Base-by-base conservation (phyloP, 768 basidiomycete genomes). In the Chalciporus piperatus region DNA sequence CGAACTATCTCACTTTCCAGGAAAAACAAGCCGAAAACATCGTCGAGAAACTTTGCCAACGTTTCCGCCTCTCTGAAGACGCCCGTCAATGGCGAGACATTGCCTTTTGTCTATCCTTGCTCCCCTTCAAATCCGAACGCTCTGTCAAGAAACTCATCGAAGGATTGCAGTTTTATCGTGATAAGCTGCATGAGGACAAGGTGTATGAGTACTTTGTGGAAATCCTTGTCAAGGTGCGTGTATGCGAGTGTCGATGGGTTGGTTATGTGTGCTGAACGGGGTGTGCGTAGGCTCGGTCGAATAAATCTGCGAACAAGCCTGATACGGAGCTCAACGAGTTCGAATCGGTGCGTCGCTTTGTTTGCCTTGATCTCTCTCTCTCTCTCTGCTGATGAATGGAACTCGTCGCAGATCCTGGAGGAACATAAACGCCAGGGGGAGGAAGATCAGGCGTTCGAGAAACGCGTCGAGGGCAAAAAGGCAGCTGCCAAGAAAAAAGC, bases 11-110 rank as follows among this genome's bases (percentile, higher is more conserved):
- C 40, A 54, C 30, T n/a, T 35, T 25, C 13, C 61, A 96, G 93
- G 94, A 98, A 72, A 98, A 96, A 71, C 96, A 97, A 82, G 95
- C 96, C 0, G 96, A 98, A 70, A 88, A 81, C 62, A 92, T 99
- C 55, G 91, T 98, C 48, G 96, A 99, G 62, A 99, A 98, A 66
- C 83, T 99, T 3, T 99, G 97, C 62, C 93, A 97, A 62, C 84
- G 96, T 8, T 98, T 98, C 84, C 80, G 89, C 20, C 75, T 92
- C 4, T 84, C 89, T 1, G 87, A 89, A 38, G 92, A 95, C 27
- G 81, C 92, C 14, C 81, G 96, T 6, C 97, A 98, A 65, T 99
- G 97, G 97, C 83, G 93, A 20, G 96, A 99, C 63, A 93, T 99
- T 52, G 92, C 95, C 1, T 98, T 86, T 71, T 99, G 96, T 66